phyloP scores from a whole-genome alignment of 2,329 filamentous ascomycete genomes.

The Camptophora hylomeconis region DNA sequence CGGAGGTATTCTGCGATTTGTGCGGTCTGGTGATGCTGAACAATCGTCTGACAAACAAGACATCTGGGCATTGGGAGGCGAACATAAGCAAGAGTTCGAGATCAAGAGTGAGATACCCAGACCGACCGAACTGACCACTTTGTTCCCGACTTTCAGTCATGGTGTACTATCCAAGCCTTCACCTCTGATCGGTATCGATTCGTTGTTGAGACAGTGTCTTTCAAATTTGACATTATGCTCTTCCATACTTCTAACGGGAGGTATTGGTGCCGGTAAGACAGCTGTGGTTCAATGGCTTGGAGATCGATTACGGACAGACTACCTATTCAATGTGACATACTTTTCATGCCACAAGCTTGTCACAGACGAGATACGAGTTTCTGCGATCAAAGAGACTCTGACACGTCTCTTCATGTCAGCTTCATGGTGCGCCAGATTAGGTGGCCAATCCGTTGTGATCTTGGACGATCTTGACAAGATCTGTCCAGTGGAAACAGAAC shows the following conservation, averaged over 20 bases:
- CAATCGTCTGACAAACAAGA: conserved; percentile 19
- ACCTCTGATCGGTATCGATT: conserved; percentile 71
- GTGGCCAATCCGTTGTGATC: conserved; percentile 71
- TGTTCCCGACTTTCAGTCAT: conserved; percentile 37
- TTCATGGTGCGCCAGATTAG: conserved; percentile 78
- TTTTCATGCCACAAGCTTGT: conserved; percentile 78
- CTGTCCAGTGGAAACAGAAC: conserved; percentile 84
- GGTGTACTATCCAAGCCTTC: conserved; percentile 42
- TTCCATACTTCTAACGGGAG: conserved; percentile 79
- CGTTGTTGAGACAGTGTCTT: conserved; percentile 56
- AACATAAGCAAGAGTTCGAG: conserved; percentile 60
- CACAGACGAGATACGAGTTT: conserved; percentile 79
- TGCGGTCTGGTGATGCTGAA: conserved; percentile 38
- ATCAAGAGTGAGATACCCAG: conserved; percentile 61
- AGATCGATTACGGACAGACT: conserved; percentile 56
- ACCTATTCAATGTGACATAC: conserved; percentile 71
- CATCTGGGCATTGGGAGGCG: conserved; percentile 64
- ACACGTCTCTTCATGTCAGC: conserved; percentile 75
- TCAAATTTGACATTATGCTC: conserved; percentile 72
- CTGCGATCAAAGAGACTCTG: conserved; percentile 81
- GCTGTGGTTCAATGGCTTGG: conserved; percentile 65
- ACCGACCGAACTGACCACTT: conserved; percentile 38
- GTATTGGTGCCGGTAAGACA: conserved; percentile 82
- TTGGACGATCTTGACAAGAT: conserved; percentile 88
- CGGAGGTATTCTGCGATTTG: conserved; percentile 71